These are phyloP conservation scores for Neopestalotiopsis rosae DNA, from an alignment of 2,329 filamentous ascomycete genomes.

Conservation along the genomic window DNA sequence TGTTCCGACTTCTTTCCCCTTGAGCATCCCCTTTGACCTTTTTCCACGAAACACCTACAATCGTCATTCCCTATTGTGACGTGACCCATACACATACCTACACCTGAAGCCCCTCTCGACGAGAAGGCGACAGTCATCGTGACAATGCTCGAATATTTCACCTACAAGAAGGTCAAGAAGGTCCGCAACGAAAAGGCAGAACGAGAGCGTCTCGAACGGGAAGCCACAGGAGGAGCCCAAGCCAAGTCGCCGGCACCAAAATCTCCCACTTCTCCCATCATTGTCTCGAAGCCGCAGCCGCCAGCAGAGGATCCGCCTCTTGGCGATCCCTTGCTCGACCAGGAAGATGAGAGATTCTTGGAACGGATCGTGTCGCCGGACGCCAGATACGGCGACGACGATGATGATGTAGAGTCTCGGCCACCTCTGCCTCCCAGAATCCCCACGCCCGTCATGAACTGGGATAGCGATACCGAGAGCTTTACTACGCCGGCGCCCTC, in stretches of 20 bases:
- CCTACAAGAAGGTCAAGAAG: conserved; percentile 68
- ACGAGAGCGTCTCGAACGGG: conserved; percentile 30
- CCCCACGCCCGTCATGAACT: conserved; percentile 55
- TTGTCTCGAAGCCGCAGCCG: conserved; percentile 35
- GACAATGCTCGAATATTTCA: conserved; percentile 68
- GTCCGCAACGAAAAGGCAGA: conserved; percentile 55
- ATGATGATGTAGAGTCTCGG: conserved; percentile 47
- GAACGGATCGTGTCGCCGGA: conserved; percentile 53
- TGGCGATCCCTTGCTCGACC: conserved; percentile 53
- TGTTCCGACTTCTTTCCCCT: neutral
- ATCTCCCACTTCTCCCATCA: conserved; percentile 27
- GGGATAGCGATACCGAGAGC: conserved; percentile 49
- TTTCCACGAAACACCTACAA: neutral
- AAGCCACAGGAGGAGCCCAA: conserved; percentile 13
- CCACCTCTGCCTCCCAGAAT: conserved; percentile 62
- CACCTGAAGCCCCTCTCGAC: neutral
- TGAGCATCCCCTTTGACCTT: neutral
- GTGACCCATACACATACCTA: neutral
- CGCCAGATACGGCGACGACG: conserved; percentile 34
- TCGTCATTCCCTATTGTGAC: neutral
- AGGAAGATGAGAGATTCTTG: conserved; percentile 64
- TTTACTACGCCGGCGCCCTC: conserved; percentile 29
- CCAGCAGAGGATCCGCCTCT: conserved; percentile 24
- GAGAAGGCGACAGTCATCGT: conserved; percentile 15
- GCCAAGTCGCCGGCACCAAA: conserved; percentile 11